Base-by-base conservation (phyloP, 2,329 filamentous ascomycete genomes). In the Metarhizium humberi region DNA sequence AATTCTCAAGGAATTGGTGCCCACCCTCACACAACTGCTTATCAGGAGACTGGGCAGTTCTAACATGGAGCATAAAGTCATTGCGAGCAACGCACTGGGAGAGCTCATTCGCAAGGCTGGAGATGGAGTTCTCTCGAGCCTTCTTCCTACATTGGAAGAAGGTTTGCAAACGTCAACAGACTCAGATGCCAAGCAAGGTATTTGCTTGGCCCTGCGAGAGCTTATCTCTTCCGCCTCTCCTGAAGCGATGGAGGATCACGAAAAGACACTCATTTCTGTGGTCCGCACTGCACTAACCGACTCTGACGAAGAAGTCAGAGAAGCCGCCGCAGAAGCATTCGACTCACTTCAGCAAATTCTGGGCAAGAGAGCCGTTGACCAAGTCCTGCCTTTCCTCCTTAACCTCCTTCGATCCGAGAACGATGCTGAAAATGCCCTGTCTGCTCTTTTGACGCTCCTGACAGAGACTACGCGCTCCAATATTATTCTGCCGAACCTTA, bases 41-140 rank as follows among this genome's bases (percentile, higher is more conserved):
- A 97, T 99, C 68, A 85, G 90, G 57, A 88, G 94, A 51, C 81
- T 99, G 62, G 94, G 91, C 59, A 97, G 92, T 69, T 88, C 92
- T 49, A 97, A 96, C 67, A 92, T 95, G 86, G 94, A 99, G 71
- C 94, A 99, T 72, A 97, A 96, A 77, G 88, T 96, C 63, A 99
- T 99, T 77, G 94, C 95, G 61, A 92, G 92, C 69, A 97, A 97
- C 70, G 91, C 94, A 51, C 80, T 99, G 55, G 94, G 94, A 66
- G 94, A 99, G 69, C 84, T 99, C 61, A 97, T 99, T 66, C 87
- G 94, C 65, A 96, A 96, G 73, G 92, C 94, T 65, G 94, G 95
- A 58, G 94, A 99, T 69, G 88, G 90, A 55, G 92, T 99, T 56
- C 78, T 99, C 59, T 84, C 91, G 29, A 95, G 84, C 47, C 75